Base-by-base conservation (phyloP, 108 stramenopile species). In the Skeletonema tropicum region DNA sequence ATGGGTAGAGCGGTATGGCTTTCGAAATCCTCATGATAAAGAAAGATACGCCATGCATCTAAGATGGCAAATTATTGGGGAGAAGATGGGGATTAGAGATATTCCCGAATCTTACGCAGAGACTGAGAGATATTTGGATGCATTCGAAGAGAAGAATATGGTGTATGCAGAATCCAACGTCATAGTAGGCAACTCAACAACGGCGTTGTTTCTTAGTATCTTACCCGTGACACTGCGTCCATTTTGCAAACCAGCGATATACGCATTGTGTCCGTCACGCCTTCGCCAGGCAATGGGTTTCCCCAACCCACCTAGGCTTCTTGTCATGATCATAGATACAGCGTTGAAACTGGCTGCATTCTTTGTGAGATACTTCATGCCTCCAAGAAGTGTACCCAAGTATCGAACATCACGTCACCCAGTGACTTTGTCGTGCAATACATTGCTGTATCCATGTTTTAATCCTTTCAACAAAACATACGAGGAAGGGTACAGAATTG, bases 1-100 rank as follows among this genome's bases (percentile, higher is more conserved):
- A 62, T 70, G 69, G 69, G 64, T 70, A 15, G 69, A 70, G 12
- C 69, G 69, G 6, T 70, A 21, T 30, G 69, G 69, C 17, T 70
- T 70, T 46, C 62, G 69, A 62, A 3, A 49, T 17, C 69, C 64
- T 45, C 69, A 70, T 60, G 64, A 66, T 7, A 70, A 70, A 9
- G 69, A 70, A 65, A 59, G 15, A 48, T 29, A 70, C 65, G 63
- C 69, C 14, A 66, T 66, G 14, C 69, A 70, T 31, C 69, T 70
- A 25, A 66, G 64, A 67, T 70, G 64, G 30, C 64, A 31, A 21
- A 65, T 66, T 26, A 70, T 70, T 66, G 69, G 69, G 26, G 25
- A 66, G 48, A 17, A 70, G 61, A 70, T 70, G 69, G 69, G 69
- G 15, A 70, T 70, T 49, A 29, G 38, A 26, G 23, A 66, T 15